Percentiles rank a stretch among this genome's conserved stretches.
phyloP scores from a whole-genome alignment of 208 protist genomes.

The Leishmania tropica region DNA sequence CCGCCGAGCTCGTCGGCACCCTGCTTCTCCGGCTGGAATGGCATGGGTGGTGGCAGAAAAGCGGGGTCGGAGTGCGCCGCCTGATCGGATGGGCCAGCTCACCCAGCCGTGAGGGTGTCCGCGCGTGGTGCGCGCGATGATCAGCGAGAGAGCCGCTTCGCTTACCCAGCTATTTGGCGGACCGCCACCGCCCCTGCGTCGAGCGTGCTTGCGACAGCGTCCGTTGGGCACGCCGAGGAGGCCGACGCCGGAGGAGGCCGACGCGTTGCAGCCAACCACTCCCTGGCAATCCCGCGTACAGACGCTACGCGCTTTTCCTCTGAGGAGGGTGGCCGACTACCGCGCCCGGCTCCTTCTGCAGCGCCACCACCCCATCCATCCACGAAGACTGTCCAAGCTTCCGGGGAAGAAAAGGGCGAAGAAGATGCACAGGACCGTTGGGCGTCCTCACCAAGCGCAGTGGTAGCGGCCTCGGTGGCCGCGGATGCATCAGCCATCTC shows the following conservation, averaged over 20 bases:
- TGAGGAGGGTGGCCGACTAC: not conserved
- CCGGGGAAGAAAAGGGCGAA: not conserved
- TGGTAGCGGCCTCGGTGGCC: not conserved
- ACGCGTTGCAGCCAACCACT: not conserved
- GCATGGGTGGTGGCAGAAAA: not conserved
- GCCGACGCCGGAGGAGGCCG: not conserved
- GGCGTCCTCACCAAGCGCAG: not conserved
- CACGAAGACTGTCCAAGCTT: not conserved
- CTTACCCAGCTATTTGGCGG: not conserved
- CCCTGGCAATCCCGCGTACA: not conserved
- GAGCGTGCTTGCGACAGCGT: not conserved
- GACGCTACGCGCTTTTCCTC: not conserved
- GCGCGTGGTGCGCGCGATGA: not conserved
- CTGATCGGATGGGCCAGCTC: not conserved
- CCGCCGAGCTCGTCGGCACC: conserved; percentile 10
- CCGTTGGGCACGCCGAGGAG: not conserved
- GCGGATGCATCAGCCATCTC: conserved; percentile 9
- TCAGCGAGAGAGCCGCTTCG: not conserved
- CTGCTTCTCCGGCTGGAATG: not conserved
- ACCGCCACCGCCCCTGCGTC: not conserved
- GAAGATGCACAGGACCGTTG: not conserved
- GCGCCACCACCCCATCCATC: not conserved
- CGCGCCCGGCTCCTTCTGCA: not conserved
- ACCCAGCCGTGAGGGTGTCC: not conserved
- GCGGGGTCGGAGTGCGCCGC: not conserved